A percentile compares a stretch with the other conserved stretches of the same genome.
Conservation (phyloP, 2,329 filamentous ascomycete species). For the Trichoderma simmonsii region DNA sequence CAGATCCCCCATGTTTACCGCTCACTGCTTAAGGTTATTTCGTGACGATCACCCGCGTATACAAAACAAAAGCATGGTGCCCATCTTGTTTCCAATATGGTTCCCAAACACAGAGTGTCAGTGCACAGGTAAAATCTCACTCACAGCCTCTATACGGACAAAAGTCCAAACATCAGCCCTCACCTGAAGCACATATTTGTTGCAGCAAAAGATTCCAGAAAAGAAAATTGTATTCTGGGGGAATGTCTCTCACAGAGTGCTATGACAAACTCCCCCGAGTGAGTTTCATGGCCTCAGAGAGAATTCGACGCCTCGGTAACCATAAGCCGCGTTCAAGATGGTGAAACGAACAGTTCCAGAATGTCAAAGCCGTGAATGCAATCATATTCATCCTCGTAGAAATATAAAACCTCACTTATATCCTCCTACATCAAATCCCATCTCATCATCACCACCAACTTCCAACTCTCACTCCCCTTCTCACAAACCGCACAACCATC, state of each 20-base stretch:
- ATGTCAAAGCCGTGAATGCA: neutral
- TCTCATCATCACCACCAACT: neutral
- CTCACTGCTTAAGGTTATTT: neutral
- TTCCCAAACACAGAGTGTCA: neutral
- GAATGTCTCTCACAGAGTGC: neutral
- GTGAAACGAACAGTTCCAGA: neutral
- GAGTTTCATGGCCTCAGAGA: neutral
- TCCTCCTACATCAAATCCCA: neutral
- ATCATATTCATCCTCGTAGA: neutral
- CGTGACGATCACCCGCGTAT: neutral
- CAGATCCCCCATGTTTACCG: neutral
- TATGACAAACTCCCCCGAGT: neutral
- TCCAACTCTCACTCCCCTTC: neutral
- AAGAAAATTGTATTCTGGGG: fast-evolving
- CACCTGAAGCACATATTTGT: neutral
- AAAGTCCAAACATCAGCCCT: neutral
- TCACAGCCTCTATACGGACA: neutral
- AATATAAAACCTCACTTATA: neutral
- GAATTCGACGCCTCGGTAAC: neutral
- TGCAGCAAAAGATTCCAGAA: neutral
- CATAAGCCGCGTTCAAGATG: too few relatives aligned
- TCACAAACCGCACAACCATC: neutral
- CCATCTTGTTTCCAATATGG: neutral
- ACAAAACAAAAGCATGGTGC: neutral
- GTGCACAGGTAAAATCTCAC: neutral